A percentile compares a stretch with the other conserved stretches of the same genome.
Conservation (phyloP, 2,329 filamentous ascomycete genomes). For the Aspergillus viridinutans region DNA sequence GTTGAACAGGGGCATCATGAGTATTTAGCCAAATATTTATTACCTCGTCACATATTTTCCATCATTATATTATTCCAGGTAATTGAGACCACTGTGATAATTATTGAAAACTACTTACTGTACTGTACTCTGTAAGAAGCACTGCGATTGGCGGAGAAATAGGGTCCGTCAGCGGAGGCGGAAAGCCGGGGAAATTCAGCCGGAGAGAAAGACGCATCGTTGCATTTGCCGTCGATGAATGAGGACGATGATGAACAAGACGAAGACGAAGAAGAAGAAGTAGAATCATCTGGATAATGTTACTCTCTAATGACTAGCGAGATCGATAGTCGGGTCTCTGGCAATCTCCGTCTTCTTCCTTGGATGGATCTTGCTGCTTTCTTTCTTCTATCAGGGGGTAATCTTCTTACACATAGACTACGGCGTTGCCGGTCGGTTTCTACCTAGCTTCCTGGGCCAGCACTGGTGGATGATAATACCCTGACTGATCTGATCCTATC, state of each 20-base stretch:
- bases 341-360: background rate
- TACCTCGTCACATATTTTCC: too few species aligned
- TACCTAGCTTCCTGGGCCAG: background rate
- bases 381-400: background rate
- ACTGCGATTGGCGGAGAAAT: constrained; percentile 34
- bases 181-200: constrained; percentile 21
- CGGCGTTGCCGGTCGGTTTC: background rate
- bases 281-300: background rate
- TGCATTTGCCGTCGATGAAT: too few species aligned
- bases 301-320: background rate
- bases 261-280: too few species aligned
- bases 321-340: background rate
- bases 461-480: background rate
- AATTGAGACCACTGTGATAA: background rate
- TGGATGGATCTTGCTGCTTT: background rate
- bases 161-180: constrained; percentile 17
- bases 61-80: too few species aligned
- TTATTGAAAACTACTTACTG: too few species aligned
- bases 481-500: background rate
- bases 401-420: background rate
- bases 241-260: background rate
- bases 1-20: too few species aligned
- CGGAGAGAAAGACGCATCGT: background rate
- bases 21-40: too few species aligned
- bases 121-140: too few species aligned